These are phyloP conservation scores for Capsicum baccatum DNA, from an alignment of 257 asterid species.

Conservation along the genomic window DNA sequence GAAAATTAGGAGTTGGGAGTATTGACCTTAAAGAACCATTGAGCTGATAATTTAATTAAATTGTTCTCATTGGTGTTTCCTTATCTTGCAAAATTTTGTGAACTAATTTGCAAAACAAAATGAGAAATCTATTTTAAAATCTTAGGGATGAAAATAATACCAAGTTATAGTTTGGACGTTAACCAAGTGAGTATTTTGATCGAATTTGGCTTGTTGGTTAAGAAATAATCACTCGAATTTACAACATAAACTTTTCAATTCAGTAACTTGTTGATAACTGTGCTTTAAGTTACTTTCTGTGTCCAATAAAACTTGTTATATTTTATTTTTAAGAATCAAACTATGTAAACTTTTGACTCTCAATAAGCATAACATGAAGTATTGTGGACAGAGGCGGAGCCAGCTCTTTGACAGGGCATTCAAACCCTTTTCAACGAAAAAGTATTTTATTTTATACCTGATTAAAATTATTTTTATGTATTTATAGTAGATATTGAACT, in stretches of 20 bases:
- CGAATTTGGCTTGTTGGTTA: neutral
- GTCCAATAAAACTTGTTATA: no score
- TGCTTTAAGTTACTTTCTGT: no score
- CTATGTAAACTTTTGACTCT: no score
- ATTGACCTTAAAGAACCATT: conserved; percentile 1
- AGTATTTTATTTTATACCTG: no score
- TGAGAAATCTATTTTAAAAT: neutral
- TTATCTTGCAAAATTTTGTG: neutral
- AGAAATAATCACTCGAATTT: neutral
- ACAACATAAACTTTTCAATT: neutral
- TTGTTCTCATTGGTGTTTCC: neutral
- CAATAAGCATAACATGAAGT: no score
- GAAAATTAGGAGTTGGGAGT: neutral
- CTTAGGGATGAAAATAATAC: neutral
- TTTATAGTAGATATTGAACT: no score
- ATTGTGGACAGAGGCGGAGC: no score
- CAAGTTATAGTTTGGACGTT: neutral
- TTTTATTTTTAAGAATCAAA: no score
- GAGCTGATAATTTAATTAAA: neutral
- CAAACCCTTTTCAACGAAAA: no score
- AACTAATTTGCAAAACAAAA: neutral
- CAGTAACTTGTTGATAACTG: neutral
- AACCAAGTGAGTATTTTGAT: neutral
- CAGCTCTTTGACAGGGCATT: no score
- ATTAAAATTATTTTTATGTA: no score